phyloP scores from a whole-genome alignment of 495 filamentous ascomycete genomes.

The Pyrenula massariospora region DNA sequence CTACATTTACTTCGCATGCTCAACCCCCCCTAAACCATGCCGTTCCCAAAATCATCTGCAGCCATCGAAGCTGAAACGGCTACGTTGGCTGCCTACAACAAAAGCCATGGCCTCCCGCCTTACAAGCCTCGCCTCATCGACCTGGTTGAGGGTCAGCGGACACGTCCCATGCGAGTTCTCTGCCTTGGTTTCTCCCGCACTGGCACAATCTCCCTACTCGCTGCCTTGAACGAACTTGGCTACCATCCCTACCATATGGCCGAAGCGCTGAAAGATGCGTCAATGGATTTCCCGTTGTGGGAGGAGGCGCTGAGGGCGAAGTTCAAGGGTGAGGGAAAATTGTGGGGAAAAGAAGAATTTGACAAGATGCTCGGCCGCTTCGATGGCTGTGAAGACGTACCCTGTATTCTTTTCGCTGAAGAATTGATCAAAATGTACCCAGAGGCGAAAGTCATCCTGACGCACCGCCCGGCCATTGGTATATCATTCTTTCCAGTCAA shows the following conservation, averaged over 20 bases:
- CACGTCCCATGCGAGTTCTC: background rate
- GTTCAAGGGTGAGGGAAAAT: constrained; percentile 8
- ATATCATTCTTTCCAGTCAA: no score
- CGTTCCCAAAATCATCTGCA: background rate
- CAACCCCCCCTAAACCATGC: background rate
- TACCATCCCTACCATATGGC: constrained; percentile 13
- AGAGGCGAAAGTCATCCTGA: constrained; percentile 11
- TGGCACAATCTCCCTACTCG: background rate
- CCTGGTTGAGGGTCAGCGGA: background rate
- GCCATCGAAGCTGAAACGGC: background rate
- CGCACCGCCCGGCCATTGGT: constrained; percentile 10
- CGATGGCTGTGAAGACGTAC: constrained; percentile 11
- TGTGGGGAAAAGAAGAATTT: constrained; percentile 9
- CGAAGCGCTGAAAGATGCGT: constrained; percentile 1
- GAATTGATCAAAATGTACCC: constrained; percentile 9
- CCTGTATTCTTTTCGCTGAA: constrained; percentile 7
- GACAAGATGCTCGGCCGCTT: constrained; percentile 9
- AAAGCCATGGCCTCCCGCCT: background rate
- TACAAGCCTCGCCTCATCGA: background rate
- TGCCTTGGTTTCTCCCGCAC: background rate
- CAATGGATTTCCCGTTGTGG: constrained; percentile 8
- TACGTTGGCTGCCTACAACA: background rate
- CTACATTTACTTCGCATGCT: background rate
- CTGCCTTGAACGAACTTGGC: constrained; percentile 8
- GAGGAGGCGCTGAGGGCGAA: constrained; percentile 12